Evolutionary conservation across 306 rosid genomes (phyloP), one percentile per base, ranked within the genome.

Genomic region (Gastrolobium bilobum): DNA sequence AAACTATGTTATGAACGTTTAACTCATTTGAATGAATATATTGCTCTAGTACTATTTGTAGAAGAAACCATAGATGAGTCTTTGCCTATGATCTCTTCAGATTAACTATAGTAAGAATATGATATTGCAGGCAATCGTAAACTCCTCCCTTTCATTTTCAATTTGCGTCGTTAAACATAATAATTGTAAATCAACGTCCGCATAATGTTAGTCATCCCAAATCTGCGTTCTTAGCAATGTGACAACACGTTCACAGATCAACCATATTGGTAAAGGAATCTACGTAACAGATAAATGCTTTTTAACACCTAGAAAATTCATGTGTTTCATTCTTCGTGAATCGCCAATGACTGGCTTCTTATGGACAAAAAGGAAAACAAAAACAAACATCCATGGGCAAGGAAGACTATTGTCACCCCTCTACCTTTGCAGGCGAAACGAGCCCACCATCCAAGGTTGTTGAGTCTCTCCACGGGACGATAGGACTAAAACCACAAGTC

Each of bases 41-140:
- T 57, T 72, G 75, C 72, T 71, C 79, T 30, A 30, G 68, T 79
- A 58, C 42, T 83, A 44, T 71, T 71, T 71, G 81, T 70, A 75
- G 42, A 71, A 57, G 60, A 71, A 79, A 10, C 39, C 33, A 2
- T 4, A 65, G 53, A 61, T 9, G 26, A 67, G 8, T 70, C 56
- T 26, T 5, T 15, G 71, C 33, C 14, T 69, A 30, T 48, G 31
- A 71, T 76, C 46, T 69, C 65, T 47, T 71, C 53, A 14, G 79
- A 50, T 58, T 83, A 73, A 67, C 73, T 50, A 1, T 20, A 52
- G 67, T 67, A 56, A 52, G 64, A 6, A 48, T 70, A 10, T 33
- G 26, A 42, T 37, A 58, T 71, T 48, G 67, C 11, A 38, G 66
- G 39, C 59, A 42, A 1, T 10, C 68, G 7, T 69, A 42, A 51